Evolutionary conservation across 2,329 filamentous ascomycete genomes (phyloP).

Genomic region (Cladorrhinum sp.): DNA sequence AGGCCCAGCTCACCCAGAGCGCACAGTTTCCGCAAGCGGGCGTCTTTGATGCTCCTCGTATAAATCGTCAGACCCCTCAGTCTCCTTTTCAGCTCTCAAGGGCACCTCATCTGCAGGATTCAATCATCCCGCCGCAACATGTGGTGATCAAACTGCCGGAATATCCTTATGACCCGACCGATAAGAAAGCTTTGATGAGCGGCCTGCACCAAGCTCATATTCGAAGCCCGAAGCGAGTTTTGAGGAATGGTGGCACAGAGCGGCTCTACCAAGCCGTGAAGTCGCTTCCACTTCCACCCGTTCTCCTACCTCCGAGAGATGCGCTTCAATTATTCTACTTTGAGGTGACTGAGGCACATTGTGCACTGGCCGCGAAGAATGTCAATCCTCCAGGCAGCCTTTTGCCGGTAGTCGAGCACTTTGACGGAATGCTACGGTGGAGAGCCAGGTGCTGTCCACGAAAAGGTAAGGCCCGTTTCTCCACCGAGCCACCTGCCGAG

Average conservation of each 20-base stretch:
- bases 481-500: conserved; percentile 35
- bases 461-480: conserved; percentile 18
- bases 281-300: conserved; percentile 48
- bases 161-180: conserved; percentile 41
- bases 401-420: conserved; percentile 39
- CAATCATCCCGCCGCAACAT: conserved; percentile 27
- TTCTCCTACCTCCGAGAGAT: conserved; percentile 32
- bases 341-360: conserved; percentile 24
- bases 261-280: conserved; percentile 58
- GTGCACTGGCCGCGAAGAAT: conserved; percentile 32
- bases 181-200: conserved; percentile 40
- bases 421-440: conserved; percentile 56
- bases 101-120: background rate
- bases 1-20: background rate
- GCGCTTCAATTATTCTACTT: conserved; percentile 47
- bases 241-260: conserved; percentile 28
- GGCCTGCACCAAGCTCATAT: conserved; percentile 47
- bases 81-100: background rate
- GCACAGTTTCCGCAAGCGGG: background rate
- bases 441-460: conserved; percentile 63
- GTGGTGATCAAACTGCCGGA: conserved; percentile 32
- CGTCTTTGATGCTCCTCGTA: background rate
- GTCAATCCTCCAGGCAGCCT: conserved; percentile 22
- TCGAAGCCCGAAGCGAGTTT: conserved; percentile 47
- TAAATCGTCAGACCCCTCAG: background rate